Conservation (phyloP, 495 filamentous ascomycete species). For the Penicillium paxilli region DNA sequence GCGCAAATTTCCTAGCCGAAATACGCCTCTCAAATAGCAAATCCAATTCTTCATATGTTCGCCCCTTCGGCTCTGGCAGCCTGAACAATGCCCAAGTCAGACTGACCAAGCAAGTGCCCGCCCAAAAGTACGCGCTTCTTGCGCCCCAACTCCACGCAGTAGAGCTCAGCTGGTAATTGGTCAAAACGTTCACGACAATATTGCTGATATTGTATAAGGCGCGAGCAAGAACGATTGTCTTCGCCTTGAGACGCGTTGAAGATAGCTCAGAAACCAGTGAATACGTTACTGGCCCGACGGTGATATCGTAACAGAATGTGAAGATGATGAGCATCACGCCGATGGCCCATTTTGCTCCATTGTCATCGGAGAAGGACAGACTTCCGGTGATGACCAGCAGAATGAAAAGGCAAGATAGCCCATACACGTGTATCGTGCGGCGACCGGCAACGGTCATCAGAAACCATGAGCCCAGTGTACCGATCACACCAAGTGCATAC, state of each 20-base stretch:
- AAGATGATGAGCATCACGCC: conserved; percentile 62
- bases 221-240: conserved; percentile 63
- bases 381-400: conserved; percentile 66
- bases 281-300: conserved; percentile 71
- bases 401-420: conserved; percentile 54
- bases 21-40: conserved; percentile 51
- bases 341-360: conserved; percentile 27
- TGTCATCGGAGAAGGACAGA: conserved; percentile 52
- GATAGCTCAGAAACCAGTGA: conserved; percentile 68
- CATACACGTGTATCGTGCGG: conserved; percentile 62
- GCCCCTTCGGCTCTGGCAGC: conserved; percentile 63
- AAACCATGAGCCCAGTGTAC: conserved; percentile 65
- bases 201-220: conserved; percentile 66
- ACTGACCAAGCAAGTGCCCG: conserved; percentile 60
- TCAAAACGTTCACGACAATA: conserved; percentile 64
- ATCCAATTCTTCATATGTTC: conserved; percentile 59
- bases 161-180: conserved; percentile 64
- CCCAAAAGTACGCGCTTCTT: conserved; percentile 69
- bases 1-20: conserved; percentile 28
- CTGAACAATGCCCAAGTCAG: conserved; percentile 67
- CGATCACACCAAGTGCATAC: conserved; percentile 65
- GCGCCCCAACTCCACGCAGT: conserved; percentile 67
- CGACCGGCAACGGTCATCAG: conserved; percentile 64
- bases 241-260: conserved; percentile 63
- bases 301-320: conserved; percentile 65